Conservation (phyloP, 2,329 filamentous ascomycete species). For the Hymenoscyphus albidus region DNA sequence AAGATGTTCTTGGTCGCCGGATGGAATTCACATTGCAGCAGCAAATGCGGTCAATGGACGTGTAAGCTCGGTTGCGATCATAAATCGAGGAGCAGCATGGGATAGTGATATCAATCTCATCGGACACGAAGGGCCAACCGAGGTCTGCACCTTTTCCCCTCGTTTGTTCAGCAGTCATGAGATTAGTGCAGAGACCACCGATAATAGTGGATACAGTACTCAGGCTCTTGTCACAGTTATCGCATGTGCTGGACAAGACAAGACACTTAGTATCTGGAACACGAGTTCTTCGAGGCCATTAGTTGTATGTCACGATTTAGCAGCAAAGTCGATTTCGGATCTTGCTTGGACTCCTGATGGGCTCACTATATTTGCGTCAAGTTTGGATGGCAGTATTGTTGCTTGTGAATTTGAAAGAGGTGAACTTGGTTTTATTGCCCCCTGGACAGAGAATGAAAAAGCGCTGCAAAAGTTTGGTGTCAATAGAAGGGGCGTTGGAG, state of each 20-base stretch:
- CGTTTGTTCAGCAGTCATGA: constrained; percentile 77
- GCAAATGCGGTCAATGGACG: constrained; percentile 97
- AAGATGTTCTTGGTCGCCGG: constrained; percentile 94
- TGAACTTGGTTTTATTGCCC: constrained; percentile 85
- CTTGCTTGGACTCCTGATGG: constrained; percentile 92
- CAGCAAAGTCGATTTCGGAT: constrained; percentile 89
- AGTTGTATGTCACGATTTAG: constrained; percentile 83
- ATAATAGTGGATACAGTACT: constrained; percentile 46
- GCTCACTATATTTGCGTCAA: constrained; percentile 78
- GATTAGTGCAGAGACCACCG: constrained; percentile 44
- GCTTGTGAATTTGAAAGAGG: constrained; percentile 77
- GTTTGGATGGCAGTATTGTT: constrained; percentile 84
- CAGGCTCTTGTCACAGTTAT: constrained; percentile 77
- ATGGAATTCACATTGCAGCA: constrained; percentile 94
- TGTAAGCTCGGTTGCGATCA: constrained; percentile 94
- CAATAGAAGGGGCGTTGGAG: constrained; percentile 81
- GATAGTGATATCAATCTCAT: constrained; percentile 97
- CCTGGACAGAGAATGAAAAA: constrained; percentile 85
- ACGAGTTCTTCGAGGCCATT: constrained; percentile 91
- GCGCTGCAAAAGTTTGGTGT: constrained; percentile 89
- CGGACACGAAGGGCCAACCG: constrained; percentile 92
- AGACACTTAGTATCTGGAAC: constrained; percentile 95
- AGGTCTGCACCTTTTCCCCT: constrained; percentile 96
- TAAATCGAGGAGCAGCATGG: constrained; percentile 79
- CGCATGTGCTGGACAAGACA: constrained; percentile 94